Base-by-base conservation (phyloP, 805 yeast species). In the Debaryomyces maramus region DNA sequence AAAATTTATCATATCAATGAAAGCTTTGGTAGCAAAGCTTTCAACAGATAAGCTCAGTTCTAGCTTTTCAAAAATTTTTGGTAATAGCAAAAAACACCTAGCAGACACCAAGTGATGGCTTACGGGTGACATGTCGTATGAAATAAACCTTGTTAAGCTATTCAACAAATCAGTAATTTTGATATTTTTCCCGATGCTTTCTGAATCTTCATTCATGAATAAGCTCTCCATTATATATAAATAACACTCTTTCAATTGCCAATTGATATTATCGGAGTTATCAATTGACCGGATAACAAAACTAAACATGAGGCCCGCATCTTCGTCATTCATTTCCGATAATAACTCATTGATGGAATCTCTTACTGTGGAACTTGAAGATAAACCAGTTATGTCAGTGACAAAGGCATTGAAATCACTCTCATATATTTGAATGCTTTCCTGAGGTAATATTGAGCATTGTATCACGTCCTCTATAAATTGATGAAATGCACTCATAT, bases 321-420 rank as follows among this genome's bases (percentile, higher is more conserved):
- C 81, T 0, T 36, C 33, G 4, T 61, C 64, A 26, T 73, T 67
- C 24, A 81, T 49, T 15, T 78, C 81, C 0, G 75, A 61, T 4
- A 86, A 47, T 23, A 78, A 73, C 20, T 83, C 88, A 19, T 70
- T 67, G 1, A 82, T 65, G 0, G 85, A 73, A 35, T 81, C 84
- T 38, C 98, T 74, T 1, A 82, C 75, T 2, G 74, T 60, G 0
- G 48, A 32, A 4, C 75, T 77, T 0, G 81, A 64, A 0, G 82
- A 64, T 22, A 89, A 70, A 1, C 88, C 96, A 2, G 87, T 72
- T 41, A 86, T 89, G 24, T 79, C 83, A 2, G 89, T 77, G 5
- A 88, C 85, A 57, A 79, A 88, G 3, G 59, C 61, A 52, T 89
- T 88, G 53, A 80, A 75, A 53, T 89, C 90, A 2, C 64, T 67